Conservation (phyloP, 495 filamentous ascomycete genomes). For the Pyronema omphalodes region DNA sequence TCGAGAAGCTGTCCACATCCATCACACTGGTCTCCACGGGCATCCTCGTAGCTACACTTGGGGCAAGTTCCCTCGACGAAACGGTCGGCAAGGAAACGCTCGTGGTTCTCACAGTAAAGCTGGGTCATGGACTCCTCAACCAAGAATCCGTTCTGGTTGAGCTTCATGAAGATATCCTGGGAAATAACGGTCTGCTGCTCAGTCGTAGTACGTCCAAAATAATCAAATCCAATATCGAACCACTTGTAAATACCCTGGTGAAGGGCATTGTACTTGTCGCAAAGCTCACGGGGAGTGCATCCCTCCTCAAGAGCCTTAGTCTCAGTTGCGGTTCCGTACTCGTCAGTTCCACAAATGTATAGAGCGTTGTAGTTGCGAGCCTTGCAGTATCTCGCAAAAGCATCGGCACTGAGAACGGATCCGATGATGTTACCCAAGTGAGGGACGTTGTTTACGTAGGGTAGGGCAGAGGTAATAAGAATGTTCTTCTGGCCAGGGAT, state of each 20-base stretch:
- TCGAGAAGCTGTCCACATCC: constrained; percentile 68
- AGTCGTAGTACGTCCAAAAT: constrained; percentile 70
- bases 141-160: constrained; percentile 64
- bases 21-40: constrained; percentile 75
- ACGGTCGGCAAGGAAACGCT: constrained; percentile 75
- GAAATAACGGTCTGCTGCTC: constrained; percentile 67
- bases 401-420: constrained; percentile 66
- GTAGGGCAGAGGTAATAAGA: constrained; percentile 47
- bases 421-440: constrained; percentile 91
- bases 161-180: constrained; percentile 63
- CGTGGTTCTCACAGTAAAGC: constrained; percentile 71
- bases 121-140: constrained; percentile 60
- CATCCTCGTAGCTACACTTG: constrained; percentile 61
- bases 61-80: constrained; percentile 85
- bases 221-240: constrained; percentile 71
- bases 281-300: constrained; percentile 42
- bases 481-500: constrained; percentile 34
- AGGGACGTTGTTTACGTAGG: constrained; percentile 93
- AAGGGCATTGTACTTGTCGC: constrained; percentile 68
- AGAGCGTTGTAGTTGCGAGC: constrained; percentile 46
- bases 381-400: constrained; percentile 53
- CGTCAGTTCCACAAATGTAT: constrained; percentile 53
- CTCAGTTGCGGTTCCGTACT: constrained; percentile 78
- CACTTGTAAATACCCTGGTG: constrained; percentile 77
- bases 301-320: constrained; percentile 43